These are phyloP conservation scores for Diospyros kaki DNA, from an alignment of 148 eudicot species.

Conservation along the genomic window DNA sequence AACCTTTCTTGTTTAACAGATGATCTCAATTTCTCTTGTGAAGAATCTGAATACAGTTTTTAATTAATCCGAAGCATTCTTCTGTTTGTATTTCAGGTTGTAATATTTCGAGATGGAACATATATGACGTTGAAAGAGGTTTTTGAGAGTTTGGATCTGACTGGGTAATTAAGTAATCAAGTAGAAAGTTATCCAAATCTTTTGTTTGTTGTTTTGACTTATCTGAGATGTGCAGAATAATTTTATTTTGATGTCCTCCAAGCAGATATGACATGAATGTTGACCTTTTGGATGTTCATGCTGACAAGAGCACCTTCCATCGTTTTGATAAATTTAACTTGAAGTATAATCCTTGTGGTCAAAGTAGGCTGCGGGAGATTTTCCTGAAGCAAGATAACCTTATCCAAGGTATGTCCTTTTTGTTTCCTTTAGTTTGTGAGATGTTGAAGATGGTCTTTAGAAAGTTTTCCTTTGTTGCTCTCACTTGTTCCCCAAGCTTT, in stretches of 20 bases:
- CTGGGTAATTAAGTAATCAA: constrained; percentile 54
- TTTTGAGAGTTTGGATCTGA: constrained; percentile 96
- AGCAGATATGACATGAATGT: constrained; percentile 93
- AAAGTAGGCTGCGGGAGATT: constrained; percentile 98
- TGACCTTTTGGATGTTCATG: constrained; percentile 97
- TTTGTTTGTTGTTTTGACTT: constrained; percentile 1
- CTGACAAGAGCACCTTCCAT: constrained; percentile 99
- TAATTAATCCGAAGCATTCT: constrained; percentile 2
- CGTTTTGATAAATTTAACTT: constrained; percentile 98
- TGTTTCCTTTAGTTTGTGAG: neutral
- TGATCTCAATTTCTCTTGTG: constrained; percentile 2
- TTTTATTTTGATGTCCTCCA: neutral
- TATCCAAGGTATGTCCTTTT: constrained; percentile 71
- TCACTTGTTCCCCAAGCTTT: neutral
- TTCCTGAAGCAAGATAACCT: constrained; percentile 97
- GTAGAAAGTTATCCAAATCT: neutral
- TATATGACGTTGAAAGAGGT: constrained; percentile 95
- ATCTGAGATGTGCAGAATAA: constrained; percentile 4
- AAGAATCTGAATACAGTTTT: too few species aligned
- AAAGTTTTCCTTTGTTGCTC: neutral
- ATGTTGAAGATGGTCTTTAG: constrained; percentile 7
- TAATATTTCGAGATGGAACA: constrained; percentile 96
- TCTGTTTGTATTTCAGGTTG: constrained; percentile 58
- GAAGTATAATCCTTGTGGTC: constrained; percentile 99
- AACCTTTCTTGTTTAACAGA: neutral